Base-by-base conservation (phyloP, 2,329 filamentous ascomycete genomes). In the Epichloe typhina region DNA sequence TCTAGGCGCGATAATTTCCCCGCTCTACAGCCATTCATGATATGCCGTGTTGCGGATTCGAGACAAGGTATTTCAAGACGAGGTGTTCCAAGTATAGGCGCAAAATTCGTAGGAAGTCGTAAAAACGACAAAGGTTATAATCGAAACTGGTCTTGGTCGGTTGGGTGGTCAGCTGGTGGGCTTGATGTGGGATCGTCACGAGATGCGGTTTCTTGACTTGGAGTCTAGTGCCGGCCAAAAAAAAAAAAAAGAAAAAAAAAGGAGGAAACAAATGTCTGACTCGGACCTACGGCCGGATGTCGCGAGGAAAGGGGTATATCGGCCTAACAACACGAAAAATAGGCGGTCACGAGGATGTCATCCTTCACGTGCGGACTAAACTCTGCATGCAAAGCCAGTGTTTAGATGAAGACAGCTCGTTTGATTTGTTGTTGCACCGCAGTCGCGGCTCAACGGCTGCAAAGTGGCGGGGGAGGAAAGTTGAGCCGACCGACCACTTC, bases 21-120 rank as follows among this genome's bases (percentile, higher is more conserved):
- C 35, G 5, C 38, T 37, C 31, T 42, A 46, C 52, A 35, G 15
- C 46, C 49, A 53, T 51, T 46, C 52, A 53, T 53, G 52, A 13
- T 51, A 45, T 51, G 43, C 35, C 47, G 46, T 21, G 46, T 21
- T 45, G 46, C 26, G 46, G 11, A 4, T 19, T 37, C 31, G 43
- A 19, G n/a, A 23, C 26, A 17, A 36, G 8, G 31, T 8, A 13
- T 7, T 23, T 12, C 9, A 43, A 21, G 43, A 41, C 15, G 21
- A 7, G 13, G 3, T 35, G 5, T 31, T 31, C 26, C 26, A 9
- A 31, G 26, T 31, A 4, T 31, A 11, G 26, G 26, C 3, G 7
- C 26, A 31, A 26, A 26, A 1, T 8, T 3, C 26, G 26, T 26
- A 3, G 26, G 26, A 8, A 3, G 2, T 2, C 26, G 7, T 8